phyloP scores from a whole-genome alignment of 2,329 filamentous ascomycete genomes.

The Calonectria pseudoturangicola region DNA sequence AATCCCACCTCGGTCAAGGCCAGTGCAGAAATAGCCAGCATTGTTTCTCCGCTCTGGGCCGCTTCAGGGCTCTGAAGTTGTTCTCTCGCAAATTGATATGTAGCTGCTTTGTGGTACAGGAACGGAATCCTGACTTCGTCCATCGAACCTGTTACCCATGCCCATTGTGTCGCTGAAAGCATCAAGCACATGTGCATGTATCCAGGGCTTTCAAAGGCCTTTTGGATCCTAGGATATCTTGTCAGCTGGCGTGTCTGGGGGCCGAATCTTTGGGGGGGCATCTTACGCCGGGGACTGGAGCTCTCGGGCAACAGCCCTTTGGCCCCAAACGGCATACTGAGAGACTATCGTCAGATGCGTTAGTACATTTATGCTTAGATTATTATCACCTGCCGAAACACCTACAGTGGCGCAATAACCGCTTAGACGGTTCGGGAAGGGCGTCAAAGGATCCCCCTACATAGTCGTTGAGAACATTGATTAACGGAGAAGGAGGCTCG shows the following conservation, averaged over 20 bases:
- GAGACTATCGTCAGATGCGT: slow-evolving; percentile 58
- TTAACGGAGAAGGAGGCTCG: slow-evolving; percentile 46
- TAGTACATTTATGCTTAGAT: slow-evolving; percentile 36
- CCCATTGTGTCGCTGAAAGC: slow-evolving; percentile 67
- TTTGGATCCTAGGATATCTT: slow-evolving; percentile 60
- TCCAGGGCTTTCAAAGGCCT: slow-evolving; percentile 65
- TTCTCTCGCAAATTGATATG: slow-evolving; percentile 67
- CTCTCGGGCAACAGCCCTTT: slow-evolving; percentile 62
- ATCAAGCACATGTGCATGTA: slow-evolving; percentile 68
- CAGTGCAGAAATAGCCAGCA: slow-evolving; percentile 66
- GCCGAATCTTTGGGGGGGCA: slow-evolving; percentile 33
- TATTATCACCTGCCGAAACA: background rate
- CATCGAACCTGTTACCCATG: slow-evolving; percentile 67
- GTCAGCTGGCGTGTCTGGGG: slow-evolving; percentile 41
- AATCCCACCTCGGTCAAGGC: slow-evolving; percentile 64
- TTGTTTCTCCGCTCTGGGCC: slow-evolving; percentile 63
- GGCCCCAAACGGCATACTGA: slow-evolving; percentile 64
- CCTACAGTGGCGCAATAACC: slow-evolving; percentile 56
- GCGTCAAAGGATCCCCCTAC: slow-evolving; percentile 58
- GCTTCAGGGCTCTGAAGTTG: slow-evolving; percentile 62
- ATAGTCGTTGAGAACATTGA: slow-evolving; percentile 54
- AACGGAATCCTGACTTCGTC: slow-evolving; percentile 67
- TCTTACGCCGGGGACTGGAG: slow-evolving; percentile 56
- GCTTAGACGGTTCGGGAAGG: slow-evolving; percentile 57
- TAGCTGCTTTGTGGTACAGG: slow-evolving; percentile 67